Evolutionary conservation across 208 protist species (phyloP).

Genomic region (Trypanosoma boissoni): DNA sequence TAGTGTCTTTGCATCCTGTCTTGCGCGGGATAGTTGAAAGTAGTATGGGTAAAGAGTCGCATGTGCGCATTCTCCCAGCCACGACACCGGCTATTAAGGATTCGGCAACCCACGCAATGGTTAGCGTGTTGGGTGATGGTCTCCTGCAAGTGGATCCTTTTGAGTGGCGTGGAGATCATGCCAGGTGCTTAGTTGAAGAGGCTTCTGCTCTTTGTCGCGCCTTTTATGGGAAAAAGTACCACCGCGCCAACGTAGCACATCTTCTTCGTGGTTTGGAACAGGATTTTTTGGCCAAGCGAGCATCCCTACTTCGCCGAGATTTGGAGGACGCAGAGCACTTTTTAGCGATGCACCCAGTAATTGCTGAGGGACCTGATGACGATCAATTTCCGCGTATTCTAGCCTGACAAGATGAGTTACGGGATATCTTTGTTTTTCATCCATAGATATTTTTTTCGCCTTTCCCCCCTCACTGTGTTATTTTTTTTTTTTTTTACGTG

Average conservation of each 20-base stretch:
- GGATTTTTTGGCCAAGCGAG: slow-evolving; percentile 65
- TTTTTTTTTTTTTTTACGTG: too few species aligned
- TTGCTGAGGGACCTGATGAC: slow-evolving; percentile 33
- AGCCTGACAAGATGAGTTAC: not conserved
- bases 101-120: slow-evolving; percentile 32
- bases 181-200: slow-evolving; percentile 64
- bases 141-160: slow-evolving; percentile 82
- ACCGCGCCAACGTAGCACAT: slow-evolving; percentile 63
- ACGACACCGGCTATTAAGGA: slow-evolving; percentile 74
- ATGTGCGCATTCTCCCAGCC: slow-evolving; percentile 41
- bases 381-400: not conserved
- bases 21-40: slow-evolving; percentile 25
- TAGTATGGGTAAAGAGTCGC: slow-evolving; percentile 23
- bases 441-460: too few species aligned
- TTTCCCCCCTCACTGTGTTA: too few species aligned
- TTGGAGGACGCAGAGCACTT: slow-evolving; percentile 76
- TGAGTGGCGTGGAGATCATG: slow-evolving; percentile 80
- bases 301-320: slow-evolving; percentile 60
- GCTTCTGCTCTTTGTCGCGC: slow-evolving; percentile 61
- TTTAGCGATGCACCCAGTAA: slow-evolving; percentile 37
- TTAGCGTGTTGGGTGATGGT: slow-evolving; percentile 63
- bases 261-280: slow-evolving; percentile 65
- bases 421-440: not conserved
- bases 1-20: slow-evolving; percentile 14
- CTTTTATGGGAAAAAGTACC: slow-evolving; percentile 84